phyloP scores from a whole-genome alignment of 208 protist genomes.

The Leishmania aethiopica region DNA sequence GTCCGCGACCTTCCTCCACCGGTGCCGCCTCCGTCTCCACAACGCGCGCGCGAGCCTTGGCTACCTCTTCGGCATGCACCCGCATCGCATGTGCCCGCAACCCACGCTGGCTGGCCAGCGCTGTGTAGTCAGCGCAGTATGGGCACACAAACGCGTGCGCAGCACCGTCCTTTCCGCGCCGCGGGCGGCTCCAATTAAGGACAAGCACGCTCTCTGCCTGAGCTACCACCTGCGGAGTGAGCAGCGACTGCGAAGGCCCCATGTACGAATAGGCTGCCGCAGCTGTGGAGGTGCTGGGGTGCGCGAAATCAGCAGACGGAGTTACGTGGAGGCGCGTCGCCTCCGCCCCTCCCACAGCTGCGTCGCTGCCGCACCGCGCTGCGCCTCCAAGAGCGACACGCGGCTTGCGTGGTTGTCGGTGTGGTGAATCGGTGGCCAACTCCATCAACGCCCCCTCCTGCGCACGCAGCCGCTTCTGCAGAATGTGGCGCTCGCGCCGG shows the following conservation, averaged over 20 bases:
- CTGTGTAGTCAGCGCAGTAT: conserved; percentile 44
- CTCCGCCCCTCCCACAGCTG: not conserved
- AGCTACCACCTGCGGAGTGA: conserved; percentile 19
- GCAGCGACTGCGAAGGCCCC: not conserved
- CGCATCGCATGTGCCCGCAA: conserved; percentile 50
- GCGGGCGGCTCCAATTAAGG: not conserved
- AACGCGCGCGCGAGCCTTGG: not conserved
- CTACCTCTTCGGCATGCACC: conserved; percentile 37
- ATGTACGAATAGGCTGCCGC: not conserved
- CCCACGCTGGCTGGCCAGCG: conserved; percentile 37
- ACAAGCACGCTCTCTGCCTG: conserved; percentile 19
- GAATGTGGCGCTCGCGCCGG: conserved; percentile 43
- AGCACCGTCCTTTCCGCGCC: not conserved
- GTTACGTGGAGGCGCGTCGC: not conserved
- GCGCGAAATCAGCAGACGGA: not conserved
- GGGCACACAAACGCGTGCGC: conserved; percentile 38
- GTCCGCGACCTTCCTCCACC: not conserved
- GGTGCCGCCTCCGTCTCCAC: not conserved
- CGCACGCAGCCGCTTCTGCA: conserved; percentile 50
- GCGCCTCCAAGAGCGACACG: not conserved
- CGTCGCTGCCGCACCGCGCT: too few relatives aligned
- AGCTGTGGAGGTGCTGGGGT: not conserved
- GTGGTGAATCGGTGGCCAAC: conserved; percentile 11
- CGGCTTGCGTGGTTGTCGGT: not conserved
- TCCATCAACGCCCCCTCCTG: conserved; percentile 28